A percentile compares a stretch with the other conserved stretches of the same genome.
Evolutionary conservation across 495 filamentous ascomycete genomes (phyloP).

Genomic region (Daldinia vernicosa): DNA sequence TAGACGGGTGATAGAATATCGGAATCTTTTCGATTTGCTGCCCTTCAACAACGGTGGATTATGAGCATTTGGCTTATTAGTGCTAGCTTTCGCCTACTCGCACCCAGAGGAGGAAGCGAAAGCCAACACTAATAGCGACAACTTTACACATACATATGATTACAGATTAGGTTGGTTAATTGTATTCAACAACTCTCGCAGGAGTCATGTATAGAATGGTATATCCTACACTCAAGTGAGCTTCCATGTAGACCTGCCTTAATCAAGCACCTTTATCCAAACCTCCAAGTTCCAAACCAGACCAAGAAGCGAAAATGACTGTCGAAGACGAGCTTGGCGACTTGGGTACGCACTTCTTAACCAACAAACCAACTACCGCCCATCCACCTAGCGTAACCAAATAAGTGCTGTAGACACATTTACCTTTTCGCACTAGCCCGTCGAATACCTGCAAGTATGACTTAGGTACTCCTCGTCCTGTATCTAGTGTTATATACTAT

Average conservation of each 20-base stretch:
- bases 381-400: neutral
- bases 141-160: neutral
- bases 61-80: no score
- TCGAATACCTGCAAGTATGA: neutral
- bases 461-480: neutral
- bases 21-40: no score
- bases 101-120: no score
- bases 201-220: neutral
- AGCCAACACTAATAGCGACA: no score
- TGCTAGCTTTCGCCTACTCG: no score
- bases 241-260: neutral
- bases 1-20: no score
- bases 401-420: neutral
- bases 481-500: neutral
- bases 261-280: neutral
- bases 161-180: neutral
- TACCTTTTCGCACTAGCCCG: neutral
- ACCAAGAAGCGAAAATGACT: neutral
- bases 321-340: neutral
- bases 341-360: neutral
- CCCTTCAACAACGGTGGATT: no score
- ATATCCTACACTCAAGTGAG: neutral
- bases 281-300: neutral
- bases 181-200: neutral
- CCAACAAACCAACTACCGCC: neutral